Base-by-base conservation (phyloP, 2,329 filamentous ascomycete genomes). In the Monilinia aucupariae region DNA sequence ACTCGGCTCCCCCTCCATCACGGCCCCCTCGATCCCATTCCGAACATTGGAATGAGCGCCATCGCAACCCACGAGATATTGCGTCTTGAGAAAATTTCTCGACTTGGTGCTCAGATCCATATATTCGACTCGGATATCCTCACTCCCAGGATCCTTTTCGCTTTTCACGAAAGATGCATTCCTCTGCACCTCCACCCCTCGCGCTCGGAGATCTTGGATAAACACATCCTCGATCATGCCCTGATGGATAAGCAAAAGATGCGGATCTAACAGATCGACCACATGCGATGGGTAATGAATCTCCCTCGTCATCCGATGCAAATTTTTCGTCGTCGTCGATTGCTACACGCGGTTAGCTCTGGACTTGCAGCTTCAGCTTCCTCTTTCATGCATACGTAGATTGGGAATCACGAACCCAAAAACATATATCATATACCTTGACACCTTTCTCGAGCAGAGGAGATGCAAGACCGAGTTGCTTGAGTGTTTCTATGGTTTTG, bases 51-150 rank as follows among this genome's bases (percentile, higher is more conserved):
- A 82, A 67, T 84, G 81, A 0, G 82, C 81, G 25, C 79, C 79
- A 65, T 81, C 79, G 60, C 83, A 86, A 0, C 87, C 87, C 4
- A 91, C 78, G 37, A 90, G 77, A 65, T 87, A 90, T 70, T 86
- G 86, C 7, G 82, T 79, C 47, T 76, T 79, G 2, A 87, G 75
- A 0, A 73, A 70, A 4, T 81, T 79, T 0, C 80, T 85, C 82
- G 50, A 8, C 83, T 81, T 6, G 78, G 78, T 76, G 0, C 78
- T 72, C 2, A 86, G 69, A 65, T 84, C 85, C 63, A 82, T 84
- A 37, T 83, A 76, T n/a, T 82, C 68, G 8, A 79, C 74, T 7
- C 65, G 73, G 53, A 67, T 74, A 5, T 61, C 66, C 70, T 39
- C 62, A 32, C 64, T 52, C 71, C 58, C 66, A 39, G 74, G 73